These are phyloP conservation scores for Colletotrichum graminicola DNA, from an alignment of 2,329 filamentous ascomycete genomes.

Conservation along the genomic window DNA sequence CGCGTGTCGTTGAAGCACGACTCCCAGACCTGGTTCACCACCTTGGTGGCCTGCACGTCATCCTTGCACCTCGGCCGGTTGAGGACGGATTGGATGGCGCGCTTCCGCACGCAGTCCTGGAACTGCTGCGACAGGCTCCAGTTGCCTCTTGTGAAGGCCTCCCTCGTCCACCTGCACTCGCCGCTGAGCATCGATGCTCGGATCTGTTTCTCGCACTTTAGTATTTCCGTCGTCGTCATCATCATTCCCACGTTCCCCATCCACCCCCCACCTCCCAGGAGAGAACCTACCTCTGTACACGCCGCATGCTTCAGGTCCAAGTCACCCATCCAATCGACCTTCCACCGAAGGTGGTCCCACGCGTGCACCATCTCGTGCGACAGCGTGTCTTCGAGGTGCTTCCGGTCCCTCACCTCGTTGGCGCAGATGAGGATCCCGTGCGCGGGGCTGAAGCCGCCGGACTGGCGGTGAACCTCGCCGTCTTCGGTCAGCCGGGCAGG, in stretches of 20 bases:
- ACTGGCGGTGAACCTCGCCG: conserved; percentile 72
- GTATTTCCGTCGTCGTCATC: neutral
- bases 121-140: conserved; percentile 93
- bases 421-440: conserved; percentile 94
- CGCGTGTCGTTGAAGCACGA: conserved; percentile 95
- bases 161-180: conserved; percentile 90
- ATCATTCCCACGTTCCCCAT: no score
- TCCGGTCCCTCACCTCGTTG: conserved; percentile 84
- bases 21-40: conserved; percentile 98
- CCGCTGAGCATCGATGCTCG: conserved; percentile 92
- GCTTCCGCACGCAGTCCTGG: conserved; percentile 87
- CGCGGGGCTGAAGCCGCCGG: conserved; percentile 86
- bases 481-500: conserved; percentile 67
- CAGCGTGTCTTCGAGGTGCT: conserved; percentile 92
- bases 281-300: conserved; percentile 81
- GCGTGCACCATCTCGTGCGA: conserved; percentile 99
- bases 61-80: conserved; percentile 85
- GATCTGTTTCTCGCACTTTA: conserved; percentile 69
- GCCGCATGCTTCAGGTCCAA: conserved; percentile 88
- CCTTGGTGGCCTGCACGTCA: conserved; percentile 85
- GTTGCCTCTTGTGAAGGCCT: conserved; percentile 87
- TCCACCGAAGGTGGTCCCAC: conserved; percentile 92
- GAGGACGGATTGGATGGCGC: conserved; percentile 84
- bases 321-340: conserved; percentile 81
- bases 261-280: fast-evolving